phyloP scores from a whole-genome alignment of 805 yeast genomes.

The Candida wancherniae region DNA sequence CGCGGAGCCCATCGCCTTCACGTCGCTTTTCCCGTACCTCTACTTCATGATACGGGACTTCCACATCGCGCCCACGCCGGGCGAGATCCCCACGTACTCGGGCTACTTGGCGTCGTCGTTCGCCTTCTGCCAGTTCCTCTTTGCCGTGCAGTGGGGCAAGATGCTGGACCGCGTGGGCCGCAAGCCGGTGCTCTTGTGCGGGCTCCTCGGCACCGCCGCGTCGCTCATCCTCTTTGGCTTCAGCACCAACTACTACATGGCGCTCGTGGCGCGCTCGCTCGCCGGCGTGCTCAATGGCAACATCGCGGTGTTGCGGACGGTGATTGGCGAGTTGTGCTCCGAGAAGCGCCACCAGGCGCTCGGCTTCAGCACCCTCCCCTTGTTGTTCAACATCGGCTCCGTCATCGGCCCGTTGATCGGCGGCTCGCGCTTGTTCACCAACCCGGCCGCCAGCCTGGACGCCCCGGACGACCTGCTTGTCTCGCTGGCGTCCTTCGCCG shows the following conservation, averaged over 20 bases:
- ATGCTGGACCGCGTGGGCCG: constrained; percentile 53
- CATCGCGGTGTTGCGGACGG: constrained; percentile 59
- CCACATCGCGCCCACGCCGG: constrained; percentile 41
- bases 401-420: constrained; percentile 59
- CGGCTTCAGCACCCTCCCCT: constrained; percentile 58
- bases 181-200: constrained; percentile 48
- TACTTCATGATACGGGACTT: constrained; percentile 61
- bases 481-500: neutral
- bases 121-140: constrained; percentile 55
- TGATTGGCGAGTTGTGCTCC: constrained; percentile 55
- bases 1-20: constrained; percentile 60
- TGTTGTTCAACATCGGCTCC: constrained; percentile 57
- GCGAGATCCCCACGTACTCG: constrained; percentile 54
- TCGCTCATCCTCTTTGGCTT: constrained; percentile 51
- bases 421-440: constrained; percentile 46
- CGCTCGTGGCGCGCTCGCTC: constrained; percentile 47
- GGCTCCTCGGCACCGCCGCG: constrained; percentile 48
- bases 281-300: constrained; percentile 62
- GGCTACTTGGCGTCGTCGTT: constrained; percentile 59
- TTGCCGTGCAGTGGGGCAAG: constrained; percentile 58
- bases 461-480: constrained; percentile 9
- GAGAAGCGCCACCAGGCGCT: constrained; percentile 57
- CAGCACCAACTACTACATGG: constrained; percentile 46
- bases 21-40: constrained; percentile 59
- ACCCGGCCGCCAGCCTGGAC: too few relatives aligned